Evolutionary conservation across 495 filamentous ascomycete species (phyloP), one percentile per base, ranked within the genome.

Genomic region (Trichoderma parareesei): DNA sequence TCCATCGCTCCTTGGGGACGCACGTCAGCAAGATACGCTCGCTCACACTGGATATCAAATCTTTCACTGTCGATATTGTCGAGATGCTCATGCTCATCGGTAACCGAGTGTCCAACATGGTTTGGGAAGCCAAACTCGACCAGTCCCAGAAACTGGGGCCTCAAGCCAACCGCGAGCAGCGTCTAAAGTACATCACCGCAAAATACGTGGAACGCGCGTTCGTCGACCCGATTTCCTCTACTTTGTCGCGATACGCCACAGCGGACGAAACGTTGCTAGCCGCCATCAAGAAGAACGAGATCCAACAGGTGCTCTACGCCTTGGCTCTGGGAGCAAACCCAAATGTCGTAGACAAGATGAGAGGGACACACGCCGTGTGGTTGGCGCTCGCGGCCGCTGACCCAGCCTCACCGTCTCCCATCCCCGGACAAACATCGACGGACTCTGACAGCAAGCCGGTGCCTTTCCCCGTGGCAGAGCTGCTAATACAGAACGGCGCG

Each of bases 11-110:
- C 10, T 82, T 99, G 2, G 94, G 94, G 8, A 99, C 94, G 3
- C 94, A 99, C 73, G 96, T 99, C 66, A 95, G 93, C 72, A 99
- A 99, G 77, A 86, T 99, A 33, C 88, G 94, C 41, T 98, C 94
- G 4, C 85, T 99, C 38, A 98, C 94, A 0, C 83, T 99, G 27
- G 94, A 99, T 76, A 94, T 92, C 53, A 90, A 87, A 18, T 96
- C 92, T 1, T 99, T 98, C 74, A 97, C 93, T 1, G 90, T 90
- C 53, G 94, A 99, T 75, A 92, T 96, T 64, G 87, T 98, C 65
- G 95, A 98, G 69, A 85, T 98, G n/a, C 84, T 99, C 13, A 81
- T 97, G 64, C 88, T 92, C 44, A 84, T 98, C 65, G 95, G 95
- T 62, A 99, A 99, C 72, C 85, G 91, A 37, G 85, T 97, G 35